These are phyloP conservation scores for Venturia pyrina DNA, from an alignment of 2,329 filamentous ascomycete species.

Conservation along the genomic window DNA sequence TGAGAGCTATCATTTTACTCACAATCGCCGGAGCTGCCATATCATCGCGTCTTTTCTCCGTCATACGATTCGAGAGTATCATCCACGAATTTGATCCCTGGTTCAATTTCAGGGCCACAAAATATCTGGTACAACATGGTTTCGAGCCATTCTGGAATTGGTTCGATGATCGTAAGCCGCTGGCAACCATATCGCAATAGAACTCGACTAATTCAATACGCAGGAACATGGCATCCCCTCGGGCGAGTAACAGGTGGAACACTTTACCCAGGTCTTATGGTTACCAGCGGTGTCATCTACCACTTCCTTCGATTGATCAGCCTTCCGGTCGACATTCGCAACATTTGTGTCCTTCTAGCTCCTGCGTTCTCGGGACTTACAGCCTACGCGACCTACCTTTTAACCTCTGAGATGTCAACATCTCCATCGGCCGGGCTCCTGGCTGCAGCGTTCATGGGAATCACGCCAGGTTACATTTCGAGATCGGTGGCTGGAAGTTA, in stretches of 20 bases:
- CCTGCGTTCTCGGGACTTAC: slow-evolving; percentile 92
- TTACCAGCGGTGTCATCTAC: slow-evolving; percentile 95
- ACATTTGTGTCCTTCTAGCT: slow-evolving; percentile 94
- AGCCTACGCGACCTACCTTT: slow-evolving; percentile 82
- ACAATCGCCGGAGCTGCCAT: slow-evolving; percentile 88
- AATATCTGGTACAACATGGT: slow-evolving; percentile 92
- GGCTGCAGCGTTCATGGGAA: slow-evolving; percentile 93
- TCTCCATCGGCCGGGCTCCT: slow-evolving; percentile 90
- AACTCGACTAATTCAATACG: slow-evolving; percentile 10
- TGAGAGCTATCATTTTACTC: slow-evolving; percentile 81
- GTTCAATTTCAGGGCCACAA: slow-evolving; percentile 99
- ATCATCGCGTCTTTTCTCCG: slow-evolving; percentile 80
- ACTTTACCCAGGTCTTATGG: slow-evolving; percentile 98
- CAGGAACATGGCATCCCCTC: slow-evolving; percentile 94
- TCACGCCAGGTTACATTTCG: slow-evolving; percentile 94
- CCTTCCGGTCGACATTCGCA: slow-evolving; percentile 93
- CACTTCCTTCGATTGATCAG: slow-evolving; percentile 81
- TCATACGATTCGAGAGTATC: slow-evolving; percentile 98
- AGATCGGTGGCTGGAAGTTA: slow-evolving; percentile 96
- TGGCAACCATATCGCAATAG: slow-evolving; percentile 10
- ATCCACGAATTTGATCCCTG: slow-evolving; percentile 99
- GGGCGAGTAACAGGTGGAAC: slow-evolving; percentile 97
- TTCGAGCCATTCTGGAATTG: slow-evolving; percentile 99
- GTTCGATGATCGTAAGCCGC: slow-evolving; percentile 82
- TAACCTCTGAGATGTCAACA: slow-evolving; percentile 96